Percentiles rank a stretch among this genome's conserved stretches.
Evolutionary conservation across 768 basidiomycete species (phyloP).

Genomic region (Neoboletus brunneissimus): DNA sequence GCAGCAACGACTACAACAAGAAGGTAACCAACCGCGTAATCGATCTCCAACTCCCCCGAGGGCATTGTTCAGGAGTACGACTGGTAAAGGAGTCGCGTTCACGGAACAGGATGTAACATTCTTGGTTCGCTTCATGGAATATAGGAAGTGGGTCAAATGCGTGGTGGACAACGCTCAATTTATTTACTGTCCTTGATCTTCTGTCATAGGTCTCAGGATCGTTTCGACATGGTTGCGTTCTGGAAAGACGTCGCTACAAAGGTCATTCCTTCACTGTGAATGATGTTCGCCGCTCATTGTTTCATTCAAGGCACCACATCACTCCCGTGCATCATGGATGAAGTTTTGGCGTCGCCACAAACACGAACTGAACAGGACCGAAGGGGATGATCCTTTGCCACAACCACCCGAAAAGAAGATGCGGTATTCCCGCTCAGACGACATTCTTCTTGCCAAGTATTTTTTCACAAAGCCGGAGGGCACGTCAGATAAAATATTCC

Average conservation of each 20-base stretch:
- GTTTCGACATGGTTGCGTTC: conserved; percentile 70
- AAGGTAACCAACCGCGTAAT: conserved; percentile 42
- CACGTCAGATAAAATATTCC: conserved; percentile 82
- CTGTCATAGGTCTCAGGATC: conserved; percentile 49
- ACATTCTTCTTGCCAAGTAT: conserved; percentile 73
- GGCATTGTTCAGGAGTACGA: conserved; percentile 78
- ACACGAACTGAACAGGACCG: conserved; percentile 69
- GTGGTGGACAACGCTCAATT: neutral
- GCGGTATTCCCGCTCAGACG: conserved; percentile 79
- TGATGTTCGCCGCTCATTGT: neutral
- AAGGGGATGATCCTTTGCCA: conserved; percentile 69
- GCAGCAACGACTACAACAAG: conserved; percentile 39
- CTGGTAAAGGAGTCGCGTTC: conserved; percentile 88
- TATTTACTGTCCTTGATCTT: conserved; percentile 2
- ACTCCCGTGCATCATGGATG: conserved; percentile 92
- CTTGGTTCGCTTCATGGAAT: conserved; percentile 72
- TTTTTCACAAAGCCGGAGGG: conserved; percentile 74
- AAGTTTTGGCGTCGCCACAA: conserved; percentile 89
- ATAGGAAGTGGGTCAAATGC: conserved; percentile 56
- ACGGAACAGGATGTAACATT: conserved; percentile 81
- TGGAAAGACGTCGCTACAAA: conserved; percentile 76
- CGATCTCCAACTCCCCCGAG: conserved; percentile 80
- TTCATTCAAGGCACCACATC: conserved; percentile 70
- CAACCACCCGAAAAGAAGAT: conserved; percentile 83
- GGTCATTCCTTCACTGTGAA: conserved; percentile 35